Conservation (phyloP, 1,284 basidiomycete species). For the Pseudozyma hubeiensis region DNA sequence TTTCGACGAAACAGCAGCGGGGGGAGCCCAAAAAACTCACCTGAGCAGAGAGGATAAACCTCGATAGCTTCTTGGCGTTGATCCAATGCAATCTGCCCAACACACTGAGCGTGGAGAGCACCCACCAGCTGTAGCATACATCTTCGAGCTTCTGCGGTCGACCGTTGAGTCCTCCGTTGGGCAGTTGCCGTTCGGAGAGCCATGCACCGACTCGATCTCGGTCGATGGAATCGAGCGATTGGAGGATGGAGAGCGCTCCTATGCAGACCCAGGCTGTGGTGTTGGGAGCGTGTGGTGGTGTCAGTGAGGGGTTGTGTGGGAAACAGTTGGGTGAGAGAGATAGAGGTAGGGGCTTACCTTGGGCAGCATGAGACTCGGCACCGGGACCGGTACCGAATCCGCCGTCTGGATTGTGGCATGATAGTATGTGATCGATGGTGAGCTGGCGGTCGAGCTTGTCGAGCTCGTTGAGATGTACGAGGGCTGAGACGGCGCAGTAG, state of each 20-base stretch:
- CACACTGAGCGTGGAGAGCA: constrained; percentile 87
- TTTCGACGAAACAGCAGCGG: neutral
- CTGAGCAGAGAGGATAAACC: constrained; percentile 90
- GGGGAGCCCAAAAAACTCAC: constrained; percentile 70
- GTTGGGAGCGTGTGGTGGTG: neutral
- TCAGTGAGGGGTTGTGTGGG: neutral
- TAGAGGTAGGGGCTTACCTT: constrained; percentile 74
- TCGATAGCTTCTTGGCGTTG: constrained; percentile 80
- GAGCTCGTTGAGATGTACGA: constrained; percentile 80
- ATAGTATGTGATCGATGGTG: constrained; percentile 79
- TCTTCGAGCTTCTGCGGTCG: constrained; percentile 98
- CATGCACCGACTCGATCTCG: constrained; percentile 81
- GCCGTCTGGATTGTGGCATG: constrained; percentile 93
- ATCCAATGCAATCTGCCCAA: constrained; percentile 89
- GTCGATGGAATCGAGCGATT: constrained; percentile 75
- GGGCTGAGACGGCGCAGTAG: constrained; percentile 83
- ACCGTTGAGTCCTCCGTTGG: constrained; percentile 93
- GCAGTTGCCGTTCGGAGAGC: constrained; percentile 91
- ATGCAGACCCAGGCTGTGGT: constrained; percentile 88
- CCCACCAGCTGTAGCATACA: constrained; percentile 98
- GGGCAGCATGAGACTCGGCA: constrained; percentile 90
- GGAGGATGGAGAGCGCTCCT: constrained; percentile 86
- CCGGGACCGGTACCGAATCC: constrained; percentile 87
- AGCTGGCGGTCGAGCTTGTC: constrained; percentile 71
- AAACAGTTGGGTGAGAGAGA: neutral